A percentile compares a stretch with the other conserved stretches of the same genome.
Evolutionary conservation across 306 rosid species (phyloP).

Genomic region (Ceratonia siliqua): DNA sequence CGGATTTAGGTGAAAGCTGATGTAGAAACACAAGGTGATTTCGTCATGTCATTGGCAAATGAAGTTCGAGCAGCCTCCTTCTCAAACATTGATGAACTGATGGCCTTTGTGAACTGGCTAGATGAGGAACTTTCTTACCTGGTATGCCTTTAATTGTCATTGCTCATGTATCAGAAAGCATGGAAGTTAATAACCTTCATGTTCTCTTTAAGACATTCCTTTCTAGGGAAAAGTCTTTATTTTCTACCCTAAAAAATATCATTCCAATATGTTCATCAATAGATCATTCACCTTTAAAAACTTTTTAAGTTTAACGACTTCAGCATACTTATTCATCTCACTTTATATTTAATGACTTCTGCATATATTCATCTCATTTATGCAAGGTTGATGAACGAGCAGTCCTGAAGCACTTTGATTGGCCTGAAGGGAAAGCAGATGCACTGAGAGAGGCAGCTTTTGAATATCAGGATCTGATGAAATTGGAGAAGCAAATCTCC

Average conservation of each 20-base stretch:
- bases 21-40: slow-evolving; percentile 95
- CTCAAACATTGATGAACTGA: slow-evolving; percentile 67
- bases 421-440: slow-evolving; percentile 99
- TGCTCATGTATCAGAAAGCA: background rate
- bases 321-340: slow-evolving; percentile 23
- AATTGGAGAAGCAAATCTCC: slow-evolving; percentile 81
- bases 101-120: slow-evolving; percentile 96
- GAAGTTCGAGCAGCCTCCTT: slow-evolving; percentile 93
- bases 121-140: slow-evolving; percentile 75
- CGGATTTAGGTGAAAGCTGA: slow-evolving; percentile 87
- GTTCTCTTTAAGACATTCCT: background rate
- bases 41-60: slow-evolving; percentile 84
- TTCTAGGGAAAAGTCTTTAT: background rate
- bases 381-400: slow-evolving; percentile 95
- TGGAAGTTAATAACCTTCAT: slow-evolving; percentile 2
- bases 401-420: slow-evolving; percentile 97
- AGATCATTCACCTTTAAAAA: slow-evolving; percentile 5
- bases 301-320: background rate
- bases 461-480: slow-evolving; percentile 90
- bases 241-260: background rate
- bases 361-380: slow-evolving; percentile 32
- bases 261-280: background rate
- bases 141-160: slow-evolving; percentile 35
- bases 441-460: slow-evolving; percentile 98
- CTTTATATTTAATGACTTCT: no score